A percentile compares a stretch with the other conserved stretches of the same genome.
phyloP scores from a whole-genome alignment of 1,284 basidiomycete genomes.

The Acaromyces ingoldii region DNA sequence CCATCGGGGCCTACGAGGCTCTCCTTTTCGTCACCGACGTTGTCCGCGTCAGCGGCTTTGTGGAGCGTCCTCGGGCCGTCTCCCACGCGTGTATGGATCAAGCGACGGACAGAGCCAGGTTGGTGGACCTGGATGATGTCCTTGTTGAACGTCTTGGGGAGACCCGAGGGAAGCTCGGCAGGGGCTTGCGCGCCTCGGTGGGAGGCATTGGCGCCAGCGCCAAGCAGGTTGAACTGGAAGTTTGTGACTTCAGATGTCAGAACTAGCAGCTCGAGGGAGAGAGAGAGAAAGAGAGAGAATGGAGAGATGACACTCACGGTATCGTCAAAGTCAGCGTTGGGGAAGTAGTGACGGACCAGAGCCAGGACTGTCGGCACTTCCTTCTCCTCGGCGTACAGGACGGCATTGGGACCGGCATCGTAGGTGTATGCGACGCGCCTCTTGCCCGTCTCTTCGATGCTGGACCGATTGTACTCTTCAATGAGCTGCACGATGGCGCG shows the following conservation, averaged over 20 bases:
- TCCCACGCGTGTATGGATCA: conserved; percentile 50
- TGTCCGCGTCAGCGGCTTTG: conserved; percentile 19
- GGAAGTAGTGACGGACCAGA: conserved; percentile 49
- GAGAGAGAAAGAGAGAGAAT: not conserved
- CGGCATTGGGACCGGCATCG: conserved; percentile 97
- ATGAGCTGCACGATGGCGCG: conserved; percentile 56
- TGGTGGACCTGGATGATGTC: conserved; percentile 46
- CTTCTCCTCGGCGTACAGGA: conserved; percentile 77
- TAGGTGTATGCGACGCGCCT: conserved; percentile 74
- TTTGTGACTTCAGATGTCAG: not conserved
- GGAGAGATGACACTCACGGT: conserved; percentile 24
- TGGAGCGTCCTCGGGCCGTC: conserved; percentile 46
- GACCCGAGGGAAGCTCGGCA: conserved; percentile 21
- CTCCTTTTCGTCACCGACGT: conserved; percentile 8
- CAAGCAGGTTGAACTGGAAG: conserved; percentile 37
- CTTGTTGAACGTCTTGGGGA: conserved; percentile 38
- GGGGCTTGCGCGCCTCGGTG: conserved; percentile 36
- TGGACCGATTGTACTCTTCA: conserved; percentile 88
- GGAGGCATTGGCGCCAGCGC: conserved; percentile 33
- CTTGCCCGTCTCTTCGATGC: conserved; percentile 39
- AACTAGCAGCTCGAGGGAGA: no score
- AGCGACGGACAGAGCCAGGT: conserved; percentile 39
- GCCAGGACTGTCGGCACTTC: conserved; percentile 34
- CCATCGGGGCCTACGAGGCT: conserved; percentile 38
- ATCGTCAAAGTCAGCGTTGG: conserved; percentile 49